These are phyloP conservation scores for Stemphylium lycopersici DNA, from an alignment of 2,329 filamentous ascomycete genomes.

Conservation along the genomic window DNA sequence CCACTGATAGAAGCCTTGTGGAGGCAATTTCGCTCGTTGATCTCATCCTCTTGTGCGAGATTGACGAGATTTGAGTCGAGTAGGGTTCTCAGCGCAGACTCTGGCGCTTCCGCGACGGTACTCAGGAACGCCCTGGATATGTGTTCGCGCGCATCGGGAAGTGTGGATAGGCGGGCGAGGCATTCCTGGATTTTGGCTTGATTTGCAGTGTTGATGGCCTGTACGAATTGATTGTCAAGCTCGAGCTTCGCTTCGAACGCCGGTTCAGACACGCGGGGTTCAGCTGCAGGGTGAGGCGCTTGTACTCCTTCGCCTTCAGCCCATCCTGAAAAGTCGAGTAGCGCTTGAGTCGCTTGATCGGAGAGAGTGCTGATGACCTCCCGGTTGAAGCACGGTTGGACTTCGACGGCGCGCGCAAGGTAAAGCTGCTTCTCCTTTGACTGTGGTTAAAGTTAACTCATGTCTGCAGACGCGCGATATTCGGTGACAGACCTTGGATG, in stretches of 20 bases:
- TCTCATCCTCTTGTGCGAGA: constrained; percentile 93
- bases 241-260: constrained; percentile 78
- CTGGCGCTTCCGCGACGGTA: constrained; percentile 83
- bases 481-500: constrained; percentile 72
- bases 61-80: constrained; percentile 83
- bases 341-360: constrained; percentile 93
- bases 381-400: constrained; percentile 97
- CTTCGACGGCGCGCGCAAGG: constrained; percentile 91
- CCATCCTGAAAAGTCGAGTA: constrained; percentile 95
- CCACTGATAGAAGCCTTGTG: constrained; percentile 97
- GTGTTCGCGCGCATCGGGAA: constrained; percentile 71
- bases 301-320: constrained; percentile 93
- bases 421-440: constrained; percentile 98
- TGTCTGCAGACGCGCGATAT: constrained; percentile 19
- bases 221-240: constrained; percentile 84
- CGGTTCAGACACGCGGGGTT: constrained; percentile 40
- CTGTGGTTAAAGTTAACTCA: constrained; percentile 51
- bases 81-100: constrained; percentile 75
- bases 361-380: constrained; percentile 96
- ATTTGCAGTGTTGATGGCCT: constrained; percentile 85
- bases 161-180: constrained; percentile 70
- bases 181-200: constrained; percentile 78
- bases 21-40: constrained; percentile 94
- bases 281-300: constrained; percentile 53
- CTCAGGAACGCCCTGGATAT: constrained; percentile 90